Conservation (phyloP, 2,329 filamentous ascomycete genomes). For the Parascedosporium putredinis region DNA sequence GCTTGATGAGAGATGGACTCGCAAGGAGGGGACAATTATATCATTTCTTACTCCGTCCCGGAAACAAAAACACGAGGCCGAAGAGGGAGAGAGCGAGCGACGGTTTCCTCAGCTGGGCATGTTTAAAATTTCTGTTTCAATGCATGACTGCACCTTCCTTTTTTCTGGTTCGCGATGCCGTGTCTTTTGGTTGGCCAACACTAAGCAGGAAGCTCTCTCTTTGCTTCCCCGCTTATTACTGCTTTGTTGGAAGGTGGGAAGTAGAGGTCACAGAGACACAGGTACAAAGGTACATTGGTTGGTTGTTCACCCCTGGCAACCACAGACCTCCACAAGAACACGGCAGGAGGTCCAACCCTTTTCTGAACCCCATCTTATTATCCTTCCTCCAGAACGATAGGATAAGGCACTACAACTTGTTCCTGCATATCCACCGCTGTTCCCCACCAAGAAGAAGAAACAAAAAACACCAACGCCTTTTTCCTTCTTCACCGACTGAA, state of each 20-base stretch:
- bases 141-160: neutral
- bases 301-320: slow-evolving; percentile 2
- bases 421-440: neutral
- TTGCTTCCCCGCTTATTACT: neutral
- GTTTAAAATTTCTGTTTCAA: slow-evolving; percentile 3
- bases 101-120: too few relatives aligned
- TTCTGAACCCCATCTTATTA: too few relatives aligned
- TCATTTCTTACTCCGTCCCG: too few relatives aligned
- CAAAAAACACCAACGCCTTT: neutral
- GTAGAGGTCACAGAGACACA: neutral
- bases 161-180: neutral
- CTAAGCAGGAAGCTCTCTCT: too few relatives aligned
- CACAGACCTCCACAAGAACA: neutral
- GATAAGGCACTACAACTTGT: too few relatives aligned
- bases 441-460: neutral
- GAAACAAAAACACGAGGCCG: too few relatives aligned
- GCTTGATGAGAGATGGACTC: too few relatives aligned
- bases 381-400: neutral
- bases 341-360: neutral
- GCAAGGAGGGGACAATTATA: too few relatives aligned
- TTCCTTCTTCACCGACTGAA: too few relatives aligned
- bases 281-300: neutral
- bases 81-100: too few relatives aligned
- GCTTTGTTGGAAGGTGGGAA: neutral
- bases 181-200: neutral